These are phyloP conservation scores for Nicotiana benthamiana DNA, from an alignment of 257 asterid species.

Conservation along the genomic window DNA sequence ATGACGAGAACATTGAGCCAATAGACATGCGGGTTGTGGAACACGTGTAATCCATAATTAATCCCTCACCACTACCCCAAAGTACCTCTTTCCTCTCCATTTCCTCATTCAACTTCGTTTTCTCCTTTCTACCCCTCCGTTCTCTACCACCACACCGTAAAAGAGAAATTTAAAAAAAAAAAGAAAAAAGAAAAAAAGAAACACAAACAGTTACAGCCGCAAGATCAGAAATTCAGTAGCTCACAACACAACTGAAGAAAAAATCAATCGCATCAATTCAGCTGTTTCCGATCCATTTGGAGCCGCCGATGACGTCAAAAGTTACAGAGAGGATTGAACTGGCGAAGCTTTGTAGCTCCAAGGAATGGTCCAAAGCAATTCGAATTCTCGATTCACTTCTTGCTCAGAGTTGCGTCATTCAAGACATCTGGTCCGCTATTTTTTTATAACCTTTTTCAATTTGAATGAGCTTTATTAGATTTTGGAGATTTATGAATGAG, in stretches of 20 bases:
- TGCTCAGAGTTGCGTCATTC: conserved; percentile 50
- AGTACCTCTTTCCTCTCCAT: not conserved
- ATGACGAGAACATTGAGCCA: not conserved
- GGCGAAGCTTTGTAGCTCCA: conserved; percentile 76
- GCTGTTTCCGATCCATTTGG: conserved; percentile 22
- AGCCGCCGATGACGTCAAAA: conserved; percentile 46
- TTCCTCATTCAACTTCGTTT: not conserved
- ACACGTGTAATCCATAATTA: conserved; percentile 1
- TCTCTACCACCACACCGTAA: not conserved
- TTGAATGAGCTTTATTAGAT: not conserved
- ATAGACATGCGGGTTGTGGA: not conserved
- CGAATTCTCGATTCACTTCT: conserved; percentile 86
- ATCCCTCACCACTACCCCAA: not conserved
- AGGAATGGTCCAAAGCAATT: conserved; percentile 98
- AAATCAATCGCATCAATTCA: not conserved
- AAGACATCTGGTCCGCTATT: conserved; percentile 71
- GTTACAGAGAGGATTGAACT: conserved; percentile 66
- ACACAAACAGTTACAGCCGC: not conserved
- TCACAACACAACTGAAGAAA: not conserved
- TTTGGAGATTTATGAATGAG: conserved; percentile 13
- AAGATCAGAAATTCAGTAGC: not conserved
- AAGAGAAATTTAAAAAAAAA: no score
- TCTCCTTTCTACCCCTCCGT: not conserved
- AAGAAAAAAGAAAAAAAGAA: no score
- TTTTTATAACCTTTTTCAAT: not conserved